Evolutionary conservation across 2,329 filamentous ascomycete genomes (phyloP).

Genomic region (Hypoxylon sp.): DNA sequence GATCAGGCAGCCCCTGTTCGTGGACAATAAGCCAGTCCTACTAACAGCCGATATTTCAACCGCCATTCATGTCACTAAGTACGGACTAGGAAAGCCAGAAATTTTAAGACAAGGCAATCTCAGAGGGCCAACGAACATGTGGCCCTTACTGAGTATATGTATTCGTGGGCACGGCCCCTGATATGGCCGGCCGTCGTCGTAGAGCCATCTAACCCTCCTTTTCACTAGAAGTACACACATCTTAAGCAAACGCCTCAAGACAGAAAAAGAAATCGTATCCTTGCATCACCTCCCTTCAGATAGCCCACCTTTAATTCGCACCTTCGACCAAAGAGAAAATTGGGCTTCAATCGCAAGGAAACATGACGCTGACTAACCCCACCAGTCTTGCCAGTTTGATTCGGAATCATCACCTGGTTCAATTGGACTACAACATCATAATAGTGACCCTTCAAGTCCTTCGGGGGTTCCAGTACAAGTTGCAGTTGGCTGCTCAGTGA

Average conservation of each 20-base stretch:
- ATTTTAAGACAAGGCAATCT: conserved; percentile 5
- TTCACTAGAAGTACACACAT: conserved; percentile 28
- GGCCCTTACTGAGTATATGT: conserved; percentile 32
- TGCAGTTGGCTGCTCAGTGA: neutral
- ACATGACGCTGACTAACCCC: neutral
- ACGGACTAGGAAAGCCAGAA: neutral
- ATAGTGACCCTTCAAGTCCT: neutral
- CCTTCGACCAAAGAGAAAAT: neutral
- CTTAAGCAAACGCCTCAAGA: conserved; percentile 1
- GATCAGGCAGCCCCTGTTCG: neutral
- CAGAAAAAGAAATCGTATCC: conserved; percentile 3
- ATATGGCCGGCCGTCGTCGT: neutral
- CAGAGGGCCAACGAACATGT: conserved; percentile 34
- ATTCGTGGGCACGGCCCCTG: conserved; percentile 8
- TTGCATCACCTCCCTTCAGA: conserved; percentile 1
- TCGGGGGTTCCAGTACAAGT: too few species aligned
- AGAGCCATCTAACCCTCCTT: neutral
- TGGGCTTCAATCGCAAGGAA: neutral
- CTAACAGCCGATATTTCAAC: neutral
- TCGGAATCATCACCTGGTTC: neutral
- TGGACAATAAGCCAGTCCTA: neutral
- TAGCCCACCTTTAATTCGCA: neutral
- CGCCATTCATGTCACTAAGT: conserved; percentile 8
- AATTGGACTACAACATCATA: neutral
- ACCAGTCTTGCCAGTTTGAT: neutral